Evolutionary conservation across 1,284 basidiomycete species (phyloP).

Genomic region (Sanghuangporus weigelae): DNA sequence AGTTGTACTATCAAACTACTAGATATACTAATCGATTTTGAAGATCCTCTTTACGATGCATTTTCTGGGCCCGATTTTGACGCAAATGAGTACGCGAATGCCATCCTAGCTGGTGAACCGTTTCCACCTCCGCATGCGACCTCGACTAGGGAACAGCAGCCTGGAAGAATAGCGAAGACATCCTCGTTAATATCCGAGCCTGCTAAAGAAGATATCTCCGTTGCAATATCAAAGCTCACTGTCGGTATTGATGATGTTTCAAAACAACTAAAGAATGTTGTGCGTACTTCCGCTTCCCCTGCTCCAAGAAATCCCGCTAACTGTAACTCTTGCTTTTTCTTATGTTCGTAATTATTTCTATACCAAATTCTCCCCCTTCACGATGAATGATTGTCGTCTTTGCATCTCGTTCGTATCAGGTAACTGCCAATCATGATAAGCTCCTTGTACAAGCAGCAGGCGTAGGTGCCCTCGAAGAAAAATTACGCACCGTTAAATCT

Average conservation of each 20-base stretch:
- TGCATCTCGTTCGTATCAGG: slow-evolving; percentile 34
- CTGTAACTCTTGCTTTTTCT: not conserved
- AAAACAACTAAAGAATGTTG: slow-evolving; percentile 79
- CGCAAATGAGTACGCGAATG: slow-evolving; percentile 84
- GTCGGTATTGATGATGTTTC: slow-evolving; percentile 85
- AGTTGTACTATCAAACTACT: not conserved
- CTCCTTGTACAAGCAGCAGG: slow-evolving; percentile 68
- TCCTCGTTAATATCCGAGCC: slow-evolving; percentile 35
- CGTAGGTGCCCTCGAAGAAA: slow-evolving; percentile 58
- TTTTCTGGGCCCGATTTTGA: slow-evolving; percentile 73
- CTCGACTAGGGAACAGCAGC: slow-evolving; percentile 25
- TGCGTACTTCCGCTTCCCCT: slow-evolving; percentile 34
- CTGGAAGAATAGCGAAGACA: slow-evolving; percentile 23
- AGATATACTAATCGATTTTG: not conserved
- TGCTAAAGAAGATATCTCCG: slow-evolving; percentile 79
- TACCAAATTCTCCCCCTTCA: not conserved
- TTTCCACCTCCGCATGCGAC: slow-evolving; percentile 42
- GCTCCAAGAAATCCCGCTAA: not conserved
- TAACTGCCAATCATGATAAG: slow-evolving; percentile 68
- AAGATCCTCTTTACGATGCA: slow-evolving; percentile 52
- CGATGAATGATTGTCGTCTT: not conserved
- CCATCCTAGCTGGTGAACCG: slow-evolving; percentile 73
- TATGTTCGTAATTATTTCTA: not conserved
- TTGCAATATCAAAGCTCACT: slow-evolving; percentile 80
- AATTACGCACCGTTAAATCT: slow-evolving; percentile 54